Evolutionary conservation across 2,329 filamentous ascomycete species (phyloP).

Genomic region (Cladosporium sp.): DNA sequence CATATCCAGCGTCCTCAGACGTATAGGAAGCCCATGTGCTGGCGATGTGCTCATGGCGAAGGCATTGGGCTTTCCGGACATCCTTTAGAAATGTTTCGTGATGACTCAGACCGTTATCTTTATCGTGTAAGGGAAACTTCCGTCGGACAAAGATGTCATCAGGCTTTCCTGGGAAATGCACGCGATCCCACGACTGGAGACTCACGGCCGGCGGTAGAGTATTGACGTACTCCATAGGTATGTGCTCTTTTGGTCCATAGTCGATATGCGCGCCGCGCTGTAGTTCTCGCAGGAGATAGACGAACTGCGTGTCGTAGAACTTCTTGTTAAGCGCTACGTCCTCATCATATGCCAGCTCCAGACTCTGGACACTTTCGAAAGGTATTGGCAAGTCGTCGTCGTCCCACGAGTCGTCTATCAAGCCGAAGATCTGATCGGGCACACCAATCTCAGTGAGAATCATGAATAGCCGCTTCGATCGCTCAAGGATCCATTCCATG

Average conservation of each 20-base stretch:
- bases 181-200: conserved; percentile 53
- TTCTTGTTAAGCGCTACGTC: conserved; percentile 63
- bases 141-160: conserved; percentile 45
- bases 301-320: conserved; percentile 68
- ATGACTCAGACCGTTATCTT: conserved; percentile 22
- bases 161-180: conserved; percentile 60
- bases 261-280: conserved; percentile 57
- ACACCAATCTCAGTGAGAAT: conserved; percentile 66
- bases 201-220: conserved; percentile 48
- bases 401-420: conserved; percentile 73
- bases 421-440: conserved; percentile 68
- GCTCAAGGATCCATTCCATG: conserved; percentile 70
- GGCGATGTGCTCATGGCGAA: conserved; percentile 66
- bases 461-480: conserved; percentile 66
- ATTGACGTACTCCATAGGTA: conserved; percentile 65
- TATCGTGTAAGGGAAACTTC: conserved; percentile 28
- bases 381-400: conserved; percentile 70
- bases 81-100: conserved; percentile 56
- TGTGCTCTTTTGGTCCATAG: conserved; percentile 64
- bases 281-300: conserved; percentile 63
- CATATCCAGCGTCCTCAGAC: conserved; percentile 59
- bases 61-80: conserved; percentile 53
- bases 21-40: conserved; percentile 69
- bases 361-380: conserved; percentile 59
- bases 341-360: conserved; percentile 56